phyloP scores from a whole-genome alignment of 2,329 filamentous ascomycete species.

The Ophiostoma himal-ulmi region DNA sequence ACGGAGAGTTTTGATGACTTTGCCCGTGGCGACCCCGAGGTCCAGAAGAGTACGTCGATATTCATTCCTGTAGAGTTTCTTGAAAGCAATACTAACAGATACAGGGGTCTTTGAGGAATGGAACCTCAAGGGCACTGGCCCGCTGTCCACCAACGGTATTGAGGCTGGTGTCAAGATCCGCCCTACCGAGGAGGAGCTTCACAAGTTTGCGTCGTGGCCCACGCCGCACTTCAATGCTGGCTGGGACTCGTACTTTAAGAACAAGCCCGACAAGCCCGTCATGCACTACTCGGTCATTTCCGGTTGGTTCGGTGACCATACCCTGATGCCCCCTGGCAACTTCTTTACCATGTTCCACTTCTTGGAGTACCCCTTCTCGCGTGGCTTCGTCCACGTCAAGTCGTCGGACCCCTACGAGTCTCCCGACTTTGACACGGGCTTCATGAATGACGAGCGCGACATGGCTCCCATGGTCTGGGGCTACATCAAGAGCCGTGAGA shows the following conservation, averaged over 20 bases:
- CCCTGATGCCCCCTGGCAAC: conserved; percentile 64
- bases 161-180: conserved; percentile 75
- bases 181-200: conserved; percentile 61
- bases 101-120: conserved; percentile 66
- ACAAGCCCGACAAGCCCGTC: conserved; percentile 79
- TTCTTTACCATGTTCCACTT: conserved; percentile 85
- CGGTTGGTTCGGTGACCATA: conserved; percentile 58
- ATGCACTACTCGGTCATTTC: conserved; percentile 80
- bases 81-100: not conserved
- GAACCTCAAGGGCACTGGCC: conserved; percentile 73
- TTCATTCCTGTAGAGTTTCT: not conserved
- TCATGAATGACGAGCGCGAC: conserved; percentile 80
- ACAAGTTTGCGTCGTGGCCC: conserved; percentile 65
- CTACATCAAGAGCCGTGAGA: conserved; percentile 77
- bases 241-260: conserved; percentile 77
- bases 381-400: conserved; percentile 64
- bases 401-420: conserved; percentile 66
- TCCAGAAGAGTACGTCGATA: conserved; percentile 53
- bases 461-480: conserved; percentile 83
- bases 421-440: conserved; percentile 73
- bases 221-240: conserved; percentile 67
- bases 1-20: conserved; percentile 79
- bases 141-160: conserved; percentile 71
- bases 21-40: conserved; percentile 63
- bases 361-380: conserved; percentile 70